A percentile compares a stretch with the other conserved stretches of the same genome.
phyloP scores from a whole-genome alignment of 2,329 filamentous ascomycete species.

The Phialemonium atrogriseum region DNA sequence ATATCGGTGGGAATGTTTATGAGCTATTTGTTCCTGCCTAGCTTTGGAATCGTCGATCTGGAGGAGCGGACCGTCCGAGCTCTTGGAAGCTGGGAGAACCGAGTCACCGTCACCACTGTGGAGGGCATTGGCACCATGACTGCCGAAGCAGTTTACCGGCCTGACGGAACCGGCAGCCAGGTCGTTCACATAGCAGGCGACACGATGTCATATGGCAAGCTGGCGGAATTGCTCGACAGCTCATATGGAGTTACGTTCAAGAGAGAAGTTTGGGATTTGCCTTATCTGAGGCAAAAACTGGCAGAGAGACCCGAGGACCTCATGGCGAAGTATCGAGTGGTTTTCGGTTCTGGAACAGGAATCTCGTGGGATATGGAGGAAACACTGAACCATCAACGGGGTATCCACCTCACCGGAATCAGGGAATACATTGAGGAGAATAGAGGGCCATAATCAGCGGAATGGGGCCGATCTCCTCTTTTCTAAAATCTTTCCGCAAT shows the following conservation, averaged over 20 bases:
- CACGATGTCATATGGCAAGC: conserved; percentile 46
- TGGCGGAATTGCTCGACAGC: conserved; percentile 45
- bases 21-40: conserved; percentile 57
- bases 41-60: conserved; percentile 55
- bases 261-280: conserved; percentile 40
- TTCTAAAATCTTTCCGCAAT: no score
- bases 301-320: conserved; percentile 33
- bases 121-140: conserved; percentile 55
- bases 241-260: conserved; percentile 31
- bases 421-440: conserved; percentile 16
- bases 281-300: conserved; percentile 35
- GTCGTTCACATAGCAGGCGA: conserved; percentile 55
- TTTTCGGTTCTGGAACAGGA: conserved; percentile 51
- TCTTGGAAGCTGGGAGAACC: conserved; percentile 53
- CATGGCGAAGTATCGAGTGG: conserved; percentile 51
- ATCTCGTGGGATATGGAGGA: conserved; percentile 47
- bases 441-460: no score
- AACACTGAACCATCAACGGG: conserved; percentile 44
- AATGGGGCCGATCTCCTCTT: no score
- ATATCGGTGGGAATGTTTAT: conserved; percentile 64
- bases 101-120: conserved; percentile 54
- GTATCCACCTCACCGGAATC: conserved; percentile 36
- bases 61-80: conserved; percentile 34
- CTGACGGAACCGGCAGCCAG: conserved; percentile 23
- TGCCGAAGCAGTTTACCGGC: conserved; percentile 44